Base-by-base conservation (phyloP, 2,329 filamentous ascomycete species). In the Aspergillus persii region DNA sequence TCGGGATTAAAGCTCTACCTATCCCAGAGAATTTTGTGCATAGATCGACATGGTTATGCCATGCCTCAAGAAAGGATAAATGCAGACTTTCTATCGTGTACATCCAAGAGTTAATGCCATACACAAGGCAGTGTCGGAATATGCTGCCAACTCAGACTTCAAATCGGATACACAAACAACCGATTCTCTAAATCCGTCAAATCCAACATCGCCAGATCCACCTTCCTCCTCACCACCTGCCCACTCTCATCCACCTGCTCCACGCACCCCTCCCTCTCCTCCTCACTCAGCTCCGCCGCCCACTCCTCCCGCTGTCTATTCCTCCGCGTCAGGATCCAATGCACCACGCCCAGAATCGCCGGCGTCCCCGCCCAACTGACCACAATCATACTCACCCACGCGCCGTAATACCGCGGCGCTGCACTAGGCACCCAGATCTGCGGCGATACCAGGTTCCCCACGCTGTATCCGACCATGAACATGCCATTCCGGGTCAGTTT, bases 221-320 rank as follows among this genome's bases (percentile, higher is more conserved):
- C 53, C 27, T 54, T 54, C 29, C 29, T 48, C 11, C 53, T 41
- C 23, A 54, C 9, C 7, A 54, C 29, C 44, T 54, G 53, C n/a
- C 53, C 53, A 48, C 47, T 54, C 29, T 54, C 53, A 36, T 54
- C 53, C 39, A 54, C 12, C 53, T 54, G 53, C 18, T 54, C 53
- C 29, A 54, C 53, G 29, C 53, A 54, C 6, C 53, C 53, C 15
- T 54, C 53, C 8, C 36, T 41, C 30, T 48, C 53, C 26, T 31
- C 47, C 8, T 54, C 53, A 26, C 53, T 54, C 29, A 54, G 3
- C 18, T 36, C 53, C 11, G 39, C 53, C 9, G 47, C 47, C 53
- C 53, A 54, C 29, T 54, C 11, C 11, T 9, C 18, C 29, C 53
- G 15, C 15, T 41, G 12, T 4, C 12, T 5, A n/a, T 41, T 41